Conservation (phyloP, 352 stramenopile genomes). For the Globisporangium yorkense region DNA sequence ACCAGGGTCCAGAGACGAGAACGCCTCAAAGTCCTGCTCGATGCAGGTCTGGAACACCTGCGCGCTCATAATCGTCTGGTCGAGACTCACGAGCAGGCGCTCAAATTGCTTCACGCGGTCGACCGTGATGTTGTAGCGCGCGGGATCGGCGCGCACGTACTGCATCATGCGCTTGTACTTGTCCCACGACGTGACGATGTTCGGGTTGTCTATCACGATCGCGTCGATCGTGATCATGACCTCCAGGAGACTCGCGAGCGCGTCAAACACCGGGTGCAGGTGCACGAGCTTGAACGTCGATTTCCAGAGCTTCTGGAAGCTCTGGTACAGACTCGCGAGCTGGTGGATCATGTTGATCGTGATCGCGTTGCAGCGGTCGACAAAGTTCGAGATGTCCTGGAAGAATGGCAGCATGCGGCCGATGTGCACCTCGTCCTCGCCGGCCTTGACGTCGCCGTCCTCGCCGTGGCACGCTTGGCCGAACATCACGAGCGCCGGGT, state of each 20-base stretch:
- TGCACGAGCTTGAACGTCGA: slow-evolving; percentile 86
- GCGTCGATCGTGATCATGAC: slow-evolving; percentile 87
- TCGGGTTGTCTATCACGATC: slow-evolving; percentile 87
- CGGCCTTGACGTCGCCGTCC: slow-evolving; percentile 59
- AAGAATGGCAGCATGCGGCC: slow-evolving; percentile 87
- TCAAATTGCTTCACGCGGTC: slow-evolving; percentile 86
- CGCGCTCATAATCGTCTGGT: slow-evolving; percentile 86
- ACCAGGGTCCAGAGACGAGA: slow-evolving; percentile 47
- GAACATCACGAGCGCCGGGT: slow-evolving; percentile 87
- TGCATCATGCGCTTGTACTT: slow-evolving; percentile 92
- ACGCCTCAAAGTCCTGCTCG: slow-evolving; percentile 87
- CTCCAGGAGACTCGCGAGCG: slow-evolving; percentile 69
- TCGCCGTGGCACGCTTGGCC: slow-evolving; percentile 69
- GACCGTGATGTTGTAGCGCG: slow-evolving; percentile 76
- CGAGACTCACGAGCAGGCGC: slow-evolving; percentile 76
- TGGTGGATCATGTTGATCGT: slow-evolving; percentile 90
- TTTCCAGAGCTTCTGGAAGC: slow-evolving; percentile 85
- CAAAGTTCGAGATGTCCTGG: slow-evolving; percentile 89
- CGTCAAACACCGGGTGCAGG: slow-evolving; percentile 74
- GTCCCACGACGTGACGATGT: slow-evolving; percentile 82
- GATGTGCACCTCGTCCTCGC: slow-evolving; percentile 80
- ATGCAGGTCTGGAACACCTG: slow-evolving; percentile 86
- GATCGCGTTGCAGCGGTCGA: slow-evolving; percentile 85
- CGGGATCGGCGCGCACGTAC: slow-evolving; percentile 78
- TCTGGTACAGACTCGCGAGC: slow-evolving; percentile 82